Base-by-base conservation (phyloP, 768 basidiomycete genomes). In the Rhodotorula sphaerocarpa region DNA sequence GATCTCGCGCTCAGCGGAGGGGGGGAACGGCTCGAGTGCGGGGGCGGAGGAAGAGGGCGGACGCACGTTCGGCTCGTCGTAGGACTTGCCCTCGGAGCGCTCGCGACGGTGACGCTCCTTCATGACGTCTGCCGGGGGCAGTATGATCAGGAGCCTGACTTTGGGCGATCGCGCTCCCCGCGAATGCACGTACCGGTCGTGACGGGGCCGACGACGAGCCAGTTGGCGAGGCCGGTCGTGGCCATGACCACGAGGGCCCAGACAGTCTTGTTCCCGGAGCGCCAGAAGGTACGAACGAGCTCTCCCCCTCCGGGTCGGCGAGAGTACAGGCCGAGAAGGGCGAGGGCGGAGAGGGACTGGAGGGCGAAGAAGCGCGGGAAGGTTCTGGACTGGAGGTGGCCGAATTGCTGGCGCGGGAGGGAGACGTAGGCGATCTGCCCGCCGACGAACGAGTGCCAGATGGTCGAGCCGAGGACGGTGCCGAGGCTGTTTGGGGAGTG, bases 101-200 rank as follows among this genome's bases (percentile, higher is more conserved):
- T 71, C 70, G 15, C 59, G 55, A 15, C 66, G 59, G 55, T 70
- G 69, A 10, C 70, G 65, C 20, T 51, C 44, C 57, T 52, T 62
- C 69, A 71, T 70, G 42, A 66, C 55, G 9, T 42, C 67, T 70
- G 52, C 25, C n/a, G n/a, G n/a, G n/a, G n/a, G n/a, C n/a, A n/a
- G n/a, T n/a, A n/a, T n/a, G n/a, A n/a, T n/a, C n/a, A n/a, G n/a
- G n/a, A n/a, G n/a, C n/a, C n/a, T n/a, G n/a, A n/a, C n/a, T n/a
- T n/a, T n/a, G n/a, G n/a, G n/a, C n/a, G n/a, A n/a, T n/a, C n/a
- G n/a, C n/a, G n/a, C n/a, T n/a, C n/a, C n/a, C n/a, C n/a, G n/a
- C 5, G n/a, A 20, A 3, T 2, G 12, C 21, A 50, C 56, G 20
- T 36, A 65, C 64, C 42, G 11, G 59, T 70, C 5, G 69, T 66